Conservation (phyloP, 1,284 basidiomycete genomes). For the Exobasidium cylindrosporum region DNA sequence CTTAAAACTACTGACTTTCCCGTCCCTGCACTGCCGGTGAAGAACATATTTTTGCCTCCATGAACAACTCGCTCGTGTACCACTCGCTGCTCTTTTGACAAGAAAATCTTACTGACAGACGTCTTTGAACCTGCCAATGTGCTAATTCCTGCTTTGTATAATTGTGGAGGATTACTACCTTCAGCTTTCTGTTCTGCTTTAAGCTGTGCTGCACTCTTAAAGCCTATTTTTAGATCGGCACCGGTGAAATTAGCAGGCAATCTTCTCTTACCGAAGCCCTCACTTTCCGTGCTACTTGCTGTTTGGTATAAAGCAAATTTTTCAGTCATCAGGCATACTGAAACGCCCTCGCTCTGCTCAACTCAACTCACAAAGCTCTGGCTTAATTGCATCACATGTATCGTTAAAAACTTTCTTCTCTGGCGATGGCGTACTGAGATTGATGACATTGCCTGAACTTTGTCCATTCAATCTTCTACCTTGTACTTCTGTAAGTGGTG, state of each 20-base stretch:
- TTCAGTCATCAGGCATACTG: too few species aligned
- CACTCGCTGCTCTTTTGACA: conserved; percentile 44
- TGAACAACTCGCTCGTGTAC: conserved; percentile 48
- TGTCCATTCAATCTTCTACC: background rate
- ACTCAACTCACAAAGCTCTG: background rate
- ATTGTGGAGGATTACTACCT: background rate
- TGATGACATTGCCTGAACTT: background rate
- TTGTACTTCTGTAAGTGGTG: background rate
- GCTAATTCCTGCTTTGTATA: background rate
- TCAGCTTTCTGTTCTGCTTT: background rate
- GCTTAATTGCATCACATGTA: too few species aligned
- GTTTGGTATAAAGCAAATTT: too few species aligned
- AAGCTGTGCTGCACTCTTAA: background rate
- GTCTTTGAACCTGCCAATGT: background rate
- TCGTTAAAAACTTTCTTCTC: background rate
- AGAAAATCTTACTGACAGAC: conserved; percentile 21
- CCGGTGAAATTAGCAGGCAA: too few species aligned
- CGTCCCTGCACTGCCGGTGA: conserved; percentile 90
- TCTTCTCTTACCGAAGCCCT: background rate
- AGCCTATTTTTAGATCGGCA: too few species aligned
- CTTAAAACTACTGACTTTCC: conserved; percentile 92
- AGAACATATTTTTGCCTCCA: conserved; percentile 73
- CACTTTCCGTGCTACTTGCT: background rate
- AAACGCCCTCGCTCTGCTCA: too few species aligned
- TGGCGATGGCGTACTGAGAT: background rate